Conservation (phyloP, 2,329 filamentous ascomycete species). For the Cryphonectria radicalis region DNA sequence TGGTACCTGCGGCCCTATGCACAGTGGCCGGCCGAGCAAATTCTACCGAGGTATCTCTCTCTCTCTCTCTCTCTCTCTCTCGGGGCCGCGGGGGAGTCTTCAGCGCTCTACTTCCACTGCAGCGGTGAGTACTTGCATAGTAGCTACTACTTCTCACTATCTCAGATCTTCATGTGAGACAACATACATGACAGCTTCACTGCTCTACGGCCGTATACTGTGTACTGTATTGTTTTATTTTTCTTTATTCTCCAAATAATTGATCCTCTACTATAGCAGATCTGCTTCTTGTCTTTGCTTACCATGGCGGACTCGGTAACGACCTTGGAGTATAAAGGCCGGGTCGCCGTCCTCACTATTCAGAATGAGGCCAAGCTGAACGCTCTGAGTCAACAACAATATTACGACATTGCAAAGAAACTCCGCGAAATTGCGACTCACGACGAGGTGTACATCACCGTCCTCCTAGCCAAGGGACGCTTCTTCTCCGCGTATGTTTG, state of each 20-base stretch:
- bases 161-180: not conserved
- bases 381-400: constrained; percentile 71
- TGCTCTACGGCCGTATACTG: not conserved
- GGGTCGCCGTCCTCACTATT: constrained; percentile 83
- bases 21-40: not conserved
- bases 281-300: not conserved
- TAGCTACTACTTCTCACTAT: not conserved
- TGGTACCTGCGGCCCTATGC: not conserved
- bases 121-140: not conserved
- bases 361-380: constrained; percentile 87
- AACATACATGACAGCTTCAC: constrained; percentile 1
- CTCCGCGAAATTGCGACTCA: constrained; percentile 78
- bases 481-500: constrained; percentile 81
- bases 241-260: no score
- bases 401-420: constrained; percentile 75
- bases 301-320: constrained; percentile 53
- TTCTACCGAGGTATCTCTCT: constrained; percentile 2
- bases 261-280: not conserved
- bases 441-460: constrained; percentile 82
- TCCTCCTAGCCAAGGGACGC: constrained; percentile 81
- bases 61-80: not conserved
- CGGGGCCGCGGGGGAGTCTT: not conserved
- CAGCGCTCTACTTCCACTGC: not conserved
- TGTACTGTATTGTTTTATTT: not conserved
- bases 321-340: constrained; percentile 65